Evolutionary conservation across 176 grass and related monocot genomes (phyloP).

Genomic region (Luzula sylvatica): DNA sequence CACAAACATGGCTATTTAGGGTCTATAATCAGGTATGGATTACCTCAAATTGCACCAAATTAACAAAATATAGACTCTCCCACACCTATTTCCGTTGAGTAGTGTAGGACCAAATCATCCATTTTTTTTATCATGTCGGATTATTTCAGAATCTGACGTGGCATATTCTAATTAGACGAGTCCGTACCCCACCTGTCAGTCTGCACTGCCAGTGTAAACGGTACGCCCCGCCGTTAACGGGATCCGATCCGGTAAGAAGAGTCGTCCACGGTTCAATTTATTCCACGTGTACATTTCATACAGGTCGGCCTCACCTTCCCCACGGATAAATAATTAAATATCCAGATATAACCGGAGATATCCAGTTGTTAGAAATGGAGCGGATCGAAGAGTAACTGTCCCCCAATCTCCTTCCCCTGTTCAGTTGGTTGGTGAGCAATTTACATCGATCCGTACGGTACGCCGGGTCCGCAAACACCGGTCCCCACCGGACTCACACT

Average conservation of each 20-base stretch:
- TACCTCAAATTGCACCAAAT: too few species aligned
- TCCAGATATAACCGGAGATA: neutral
- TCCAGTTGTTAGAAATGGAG: neutral
- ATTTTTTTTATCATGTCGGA: neutral
- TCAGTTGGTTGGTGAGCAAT: conserved; percentile 16
- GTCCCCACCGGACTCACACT: too few species aligned
- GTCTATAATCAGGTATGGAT: too few species aligned
- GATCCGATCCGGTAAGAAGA: neutral
- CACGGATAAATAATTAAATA: neutral
- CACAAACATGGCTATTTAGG: too few species aligned
- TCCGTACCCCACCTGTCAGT: too few species aligned
- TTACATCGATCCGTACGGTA: conserved; percentile 6
- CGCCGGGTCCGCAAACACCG: neutral
- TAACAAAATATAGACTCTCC: too few species aligned
- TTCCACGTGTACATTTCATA: neutral
- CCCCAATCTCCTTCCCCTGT: conserved; percentile 5
- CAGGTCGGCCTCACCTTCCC: neutral
- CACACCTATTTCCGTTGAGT: too few species aligned
- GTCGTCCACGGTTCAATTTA: neutral
- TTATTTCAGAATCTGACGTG: neutral
- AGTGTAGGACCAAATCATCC: too few species aligned
- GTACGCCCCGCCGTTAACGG: neutral
- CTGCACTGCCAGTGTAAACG: too few species aligned
- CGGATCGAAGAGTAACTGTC: neutral
- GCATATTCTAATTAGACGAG: too few species aligned